Evolutionary conservation across 2,329 filamentous ascomycete genomes (phyloP), one percentile per base, ranked within the genome.

Genomic region (Simplicillium sp.): DNA sequence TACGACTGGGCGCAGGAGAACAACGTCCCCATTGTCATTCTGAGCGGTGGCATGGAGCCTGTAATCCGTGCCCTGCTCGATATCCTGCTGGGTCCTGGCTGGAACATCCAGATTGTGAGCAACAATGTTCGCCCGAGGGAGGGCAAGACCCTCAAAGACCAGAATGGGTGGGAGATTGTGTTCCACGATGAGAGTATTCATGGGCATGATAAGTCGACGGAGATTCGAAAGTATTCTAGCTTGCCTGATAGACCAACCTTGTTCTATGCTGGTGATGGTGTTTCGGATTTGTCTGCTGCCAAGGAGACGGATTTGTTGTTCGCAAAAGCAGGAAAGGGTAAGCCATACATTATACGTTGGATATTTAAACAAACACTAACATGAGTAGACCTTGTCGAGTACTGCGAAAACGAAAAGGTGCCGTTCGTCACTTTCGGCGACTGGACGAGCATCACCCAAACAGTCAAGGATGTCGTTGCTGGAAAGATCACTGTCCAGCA

Each of bases 121-220:
- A 98, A 97, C 64, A 70, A 88, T 49, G 87, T 90, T 9, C 71
- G 68, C 44, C 60, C 77, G 15, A 60, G 75, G 49, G 56, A 75
- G 59, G 65, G 80, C 37, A 87, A 87, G 73, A 71, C 65, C 52
- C 83, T 94, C 57, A 82, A 92, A 51, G 77, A 87, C 38, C 77
- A 84, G 56, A 78, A 77, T 14, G 90, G 88, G 25, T 98, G 92
- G 92, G 70, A 82, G 55, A 90, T 98, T 52, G 70, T 77, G 44
- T 98, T 82, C 65, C 88, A 87, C 55, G 89, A 98, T 58, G 87
- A 90, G 46, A 87, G 78, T 56, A 74, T 81, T 44, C 94, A 94
- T 54, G 92, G 92, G n/a, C 92, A 98, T 59, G 90, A 98, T 72
- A 98, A 98, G 76, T 89, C 83, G 18, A 70, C 90, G 40, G 87